phyloP scores from a whole-genome alignment of 208 protist genomes.

The Tritrichomonas musculus region DNA sequence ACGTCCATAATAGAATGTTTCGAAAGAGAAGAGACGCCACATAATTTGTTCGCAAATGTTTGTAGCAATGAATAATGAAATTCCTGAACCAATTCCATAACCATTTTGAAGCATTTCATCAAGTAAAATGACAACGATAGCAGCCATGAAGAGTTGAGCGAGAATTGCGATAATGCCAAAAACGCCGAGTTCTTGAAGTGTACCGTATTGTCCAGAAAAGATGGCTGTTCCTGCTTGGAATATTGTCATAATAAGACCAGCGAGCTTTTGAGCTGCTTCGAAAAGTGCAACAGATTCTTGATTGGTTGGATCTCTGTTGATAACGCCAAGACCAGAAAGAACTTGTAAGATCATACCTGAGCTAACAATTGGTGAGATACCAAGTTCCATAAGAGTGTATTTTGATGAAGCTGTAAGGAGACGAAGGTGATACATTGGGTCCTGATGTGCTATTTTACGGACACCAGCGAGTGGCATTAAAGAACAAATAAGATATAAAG shows the following conservation, averaged over 20 bases:
- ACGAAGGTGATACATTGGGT: slow-evolving; percentile 48
- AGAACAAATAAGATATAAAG: neutral
- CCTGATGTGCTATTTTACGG: neutral
- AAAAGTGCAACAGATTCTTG: slow-evolving; percentile 87
- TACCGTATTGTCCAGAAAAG: slow-evolving; percentile 97
- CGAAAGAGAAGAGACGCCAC: slow-evolving; percentile 96
- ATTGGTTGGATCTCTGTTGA: slow-evolving; percentile 84
- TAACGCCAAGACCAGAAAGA: slow-evolving; percentile 79
- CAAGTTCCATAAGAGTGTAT: slow-evolving; percentile 95
- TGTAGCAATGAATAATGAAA: neutral
- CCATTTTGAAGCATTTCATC: slow-evolving; percentile 95
- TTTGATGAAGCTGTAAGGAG: slow-evolving; percentile 98
- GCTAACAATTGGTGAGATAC: slow-evolving; percentile 91
- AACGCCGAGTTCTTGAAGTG: slow-evolving; percentile 79
- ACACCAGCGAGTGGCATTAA: neutral
- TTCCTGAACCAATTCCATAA: slow-evolving; percentile 84
- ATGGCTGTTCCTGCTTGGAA: slow-evolving; percentile 91
- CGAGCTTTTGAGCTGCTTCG: slow-evolving; percentile 89
- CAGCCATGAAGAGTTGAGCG: slow-evolving; percentile 89
- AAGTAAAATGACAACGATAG: slow-evolving; percentile 87
- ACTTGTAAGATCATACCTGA: slow-evolving; percentile 95
- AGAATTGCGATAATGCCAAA: slow-evolving; percentile 89
- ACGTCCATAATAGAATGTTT: slow-evolving; percentile 90
- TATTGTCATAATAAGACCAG: slow-evolving; percentile 90
- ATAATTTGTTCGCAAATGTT: slow-evolving; percentile 89